Conservation (phyloP, 257 asterid genomes). For the Petunia secreta region DNA sequence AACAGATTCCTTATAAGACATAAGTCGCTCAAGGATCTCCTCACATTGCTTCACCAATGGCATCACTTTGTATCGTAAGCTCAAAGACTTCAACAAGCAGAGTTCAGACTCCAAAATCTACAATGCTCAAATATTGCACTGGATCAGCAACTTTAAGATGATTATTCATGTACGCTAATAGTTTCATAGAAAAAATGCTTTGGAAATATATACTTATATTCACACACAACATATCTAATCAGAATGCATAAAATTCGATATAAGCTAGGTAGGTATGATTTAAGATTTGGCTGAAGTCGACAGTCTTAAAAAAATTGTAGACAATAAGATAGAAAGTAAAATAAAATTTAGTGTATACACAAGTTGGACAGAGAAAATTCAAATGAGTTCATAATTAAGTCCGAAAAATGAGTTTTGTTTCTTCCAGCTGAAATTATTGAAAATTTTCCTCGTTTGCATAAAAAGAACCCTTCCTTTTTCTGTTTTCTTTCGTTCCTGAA, state of each 20-base stretch:
- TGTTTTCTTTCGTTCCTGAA: not conserved
- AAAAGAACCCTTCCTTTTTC: not conserved
- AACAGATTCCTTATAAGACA: constrained; percentile 63
- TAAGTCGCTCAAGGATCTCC: constrained; percentile 67
- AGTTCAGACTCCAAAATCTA: constrained; percentile 79
- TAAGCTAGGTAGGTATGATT: not conserved
- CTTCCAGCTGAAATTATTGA: not conserved
- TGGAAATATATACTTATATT: not conserved
- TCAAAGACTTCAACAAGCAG: constrained; percentile 58
- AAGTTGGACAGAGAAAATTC: not conserved
- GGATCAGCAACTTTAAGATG: constrained; percentile 21
- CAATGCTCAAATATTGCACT: constrained; percentile 25
- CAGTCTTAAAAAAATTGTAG: not conserved
- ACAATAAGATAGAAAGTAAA: constrained; percentile 2
- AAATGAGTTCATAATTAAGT: not conserved
- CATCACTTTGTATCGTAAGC: constrained; percentile 67
- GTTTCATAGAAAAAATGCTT: not conserved
- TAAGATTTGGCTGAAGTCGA: constrained; percentile 5
- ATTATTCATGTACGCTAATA: not conserved
- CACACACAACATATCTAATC: not conserved
- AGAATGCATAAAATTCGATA: not conserved
- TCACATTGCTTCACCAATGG: constrained; percentile 78
- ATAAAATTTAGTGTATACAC: not conserved
- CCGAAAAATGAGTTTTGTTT: not conserved
- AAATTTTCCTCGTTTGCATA: not conserved